phyloP scores from a whole-genome alignment of 2,329 filamentous ascomycete genomes.

The Ceratocystis colombiana region DNA sequence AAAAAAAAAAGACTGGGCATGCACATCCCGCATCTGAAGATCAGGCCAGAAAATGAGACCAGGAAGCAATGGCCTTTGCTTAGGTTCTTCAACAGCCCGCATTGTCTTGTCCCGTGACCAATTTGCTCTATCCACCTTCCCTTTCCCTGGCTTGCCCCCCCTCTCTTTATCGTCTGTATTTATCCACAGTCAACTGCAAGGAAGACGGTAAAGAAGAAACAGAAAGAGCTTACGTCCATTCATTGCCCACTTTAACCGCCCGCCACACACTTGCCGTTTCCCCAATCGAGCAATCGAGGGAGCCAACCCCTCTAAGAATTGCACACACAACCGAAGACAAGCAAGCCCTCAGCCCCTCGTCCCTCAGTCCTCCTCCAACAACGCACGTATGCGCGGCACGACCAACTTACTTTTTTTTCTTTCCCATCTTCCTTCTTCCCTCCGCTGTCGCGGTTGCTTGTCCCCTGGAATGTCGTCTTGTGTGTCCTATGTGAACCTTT shows the following conservation, averaged over 20 bases:
- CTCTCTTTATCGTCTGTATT: background rate
- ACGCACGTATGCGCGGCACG: background rate
- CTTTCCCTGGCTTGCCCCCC: background rate
- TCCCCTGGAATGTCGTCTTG: slow-evolving; percentile 4
- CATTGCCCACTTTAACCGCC: background rate
- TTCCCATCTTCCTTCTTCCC: background rate
- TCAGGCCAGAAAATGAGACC: slow-evolving; percentile 9
- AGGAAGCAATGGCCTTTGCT: background rate
- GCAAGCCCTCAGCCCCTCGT: background rate
- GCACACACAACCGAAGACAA: background rate
- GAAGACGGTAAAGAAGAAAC: slow-evolving; percentile 3
- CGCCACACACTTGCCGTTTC: background rate
- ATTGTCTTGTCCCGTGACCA: background rate
- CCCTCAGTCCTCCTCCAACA: background rate
- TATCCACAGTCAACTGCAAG: slow-evolving; percentile 9
- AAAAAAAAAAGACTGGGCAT: background rate
- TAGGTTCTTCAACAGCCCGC: background rate
- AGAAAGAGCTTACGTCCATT: background rate
- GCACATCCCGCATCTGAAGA: background rate
- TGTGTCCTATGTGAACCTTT: slow-evolving; percentile 2
- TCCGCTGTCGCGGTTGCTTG: background rate
- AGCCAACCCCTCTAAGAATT: background rate
- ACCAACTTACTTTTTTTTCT: background rate
- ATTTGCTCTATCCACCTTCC: background rate
- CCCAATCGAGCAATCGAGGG: background rate